Base-by-base conservation (phyloP, 805 yeast genomes). In the Kodamaea nitidulidarum region DNA sequence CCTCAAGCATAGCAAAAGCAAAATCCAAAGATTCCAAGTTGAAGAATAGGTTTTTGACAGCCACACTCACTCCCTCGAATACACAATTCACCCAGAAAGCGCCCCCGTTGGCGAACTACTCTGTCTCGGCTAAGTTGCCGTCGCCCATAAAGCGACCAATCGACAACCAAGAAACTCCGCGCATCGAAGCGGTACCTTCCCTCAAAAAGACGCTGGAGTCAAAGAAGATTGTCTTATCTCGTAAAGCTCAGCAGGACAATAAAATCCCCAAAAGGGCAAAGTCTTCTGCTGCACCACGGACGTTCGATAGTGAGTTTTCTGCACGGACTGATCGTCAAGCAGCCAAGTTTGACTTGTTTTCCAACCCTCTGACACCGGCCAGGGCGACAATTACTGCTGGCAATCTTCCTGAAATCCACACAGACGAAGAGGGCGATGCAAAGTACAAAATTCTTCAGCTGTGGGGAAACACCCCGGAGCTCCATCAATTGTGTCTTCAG, bases 391-490 rank as follows among this genome's bases (percentile, higher is more conserved):
- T 35, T 26, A 43, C 52, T 9, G 55, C 57, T 3, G 48, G 49
- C 17, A 50, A 32, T 10, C 53, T 68, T 15, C 73, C 73, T 1
- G 70, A 67, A 16, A 65, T 68, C 20, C 63, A 60, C 2, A 63
- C 71, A 2, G 73, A 68, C 40, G 71, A 65, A 24, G 71, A 65
- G 26, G 55, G 56, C 35, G 55, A 54, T 32, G 37, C 35, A 24
- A 51, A 50, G 21, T 32, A 41, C n/a, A 51, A 46, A 12, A 47
- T 60, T 1, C 45, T 63, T n/a, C 52, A 55, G 39, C 49, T 56
- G 17, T 68, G 73, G 73, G 73, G 71, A 0, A 58, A 54, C 32
- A 56, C 71, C 0, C 67, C 71, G 0, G 64, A 64, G 38, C 45
- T 68, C 8, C 53, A 58, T 10, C 45, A 46, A 34, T 45, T 55